Evolutionary conservation across 2,329 filamentous ascomycete species (phyloP), one percentile per base, ranked within the genome.

Genomic region (Pseudogymnoascus verrucosus): DNA sequence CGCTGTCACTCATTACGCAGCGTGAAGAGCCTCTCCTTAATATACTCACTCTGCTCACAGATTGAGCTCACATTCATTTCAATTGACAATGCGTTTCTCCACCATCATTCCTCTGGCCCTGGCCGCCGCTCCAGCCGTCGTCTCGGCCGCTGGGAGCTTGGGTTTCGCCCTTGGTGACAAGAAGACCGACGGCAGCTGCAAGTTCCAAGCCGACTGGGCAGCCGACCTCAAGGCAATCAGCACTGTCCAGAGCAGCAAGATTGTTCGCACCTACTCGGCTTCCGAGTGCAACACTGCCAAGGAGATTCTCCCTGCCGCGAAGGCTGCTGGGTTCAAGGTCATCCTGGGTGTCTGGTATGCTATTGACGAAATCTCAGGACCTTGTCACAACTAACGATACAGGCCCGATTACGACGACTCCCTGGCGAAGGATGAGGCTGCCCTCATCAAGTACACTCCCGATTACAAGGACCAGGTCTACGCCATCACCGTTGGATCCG

Each of bases 401-500:
- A 84, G 84, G 83, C 82, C 85, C 40, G 86, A 89, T 70, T 80
- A 81, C 54, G 80, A 85, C n/a, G 78, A 82, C 31, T 85, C 84
- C 37, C 89, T 86, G 75, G 71, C 81, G 26, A 76, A 78, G 59
- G 88, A 90, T 73, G 84, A 84, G 71, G 74, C 77, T 5, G 85
- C 86, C 11, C 77, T 89, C 63, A 76, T 79, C 62, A 76, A 74
- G 62, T 78, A 80, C 67, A 79, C 78, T 1, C 71, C 75, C 19
- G 69, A 82, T 75, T 81, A 80, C 73, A 77, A 81, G 69, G 80
- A 83, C 65, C 81, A 83, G 64, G 81, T 91, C 67, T 84, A 88
- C 71, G 88, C 83, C 64, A 84, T 90, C 66, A 89, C 87, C 4
- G 85, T 90, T 64, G 88, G 88, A 28, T 89, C 85, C 12, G 88